These are phyloP conservation scores for Ophiocordyceps camponoti-leonardi DNA, from an alignment of 2,329 filamentous ascomycete genomes.

Conservation along the genomic window DNA sequence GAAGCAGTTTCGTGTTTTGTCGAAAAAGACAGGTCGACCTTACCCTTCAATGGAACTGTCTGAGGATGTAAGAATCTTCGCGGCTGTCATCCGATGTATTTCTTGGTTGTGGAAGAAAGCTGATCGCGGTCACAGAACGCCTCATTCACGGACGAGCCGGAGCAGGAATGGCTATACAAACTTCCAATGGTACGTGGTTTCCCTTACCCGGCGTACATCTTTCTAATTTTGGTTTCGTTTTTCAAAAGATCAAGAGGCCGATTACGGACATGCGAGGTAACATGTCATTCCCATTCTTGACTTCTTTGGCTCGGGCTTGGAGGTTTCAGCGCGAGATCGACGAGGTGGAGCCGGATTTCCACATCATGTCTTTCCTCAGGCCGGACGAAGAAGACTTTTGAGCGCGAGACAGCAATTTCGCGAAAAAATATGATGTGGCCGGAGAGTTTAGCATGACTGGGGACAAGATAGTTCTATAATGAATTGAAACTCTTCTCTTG, in stretches of 20 bases:
- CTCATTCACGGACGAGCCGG: background rate
- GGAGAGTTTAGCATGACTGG: no score
- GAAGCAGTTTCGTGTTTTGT: background rate
- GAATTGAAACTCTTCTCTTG: no score
- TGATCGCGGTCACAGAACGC: background rate
- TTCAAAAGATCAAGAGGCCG: conserved; percentile 1
- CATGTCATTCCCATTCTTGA: conserved; percentile 1
- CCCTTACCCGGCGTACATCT: no score
- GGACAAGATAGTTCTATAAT: no score
- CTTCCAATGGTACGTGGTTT: conserved; percentile 1
- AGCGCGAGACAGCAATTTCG: no score
- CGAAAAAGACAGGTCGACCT: background rate
- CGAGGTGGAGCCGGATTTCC: conserved; percentile 1
- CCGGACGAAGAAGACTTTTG: background rate
- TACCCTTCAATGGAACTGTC: background rate
- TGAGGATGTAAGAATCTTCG: conserved; percentile 1
- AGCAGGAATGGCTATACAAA: conserved; percentile 1
- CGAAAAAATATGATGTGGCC: no score
- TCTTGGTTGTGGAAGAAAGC: background rate
- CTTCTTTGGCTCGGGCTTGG: background rate
- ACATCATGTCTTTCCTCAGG: background rate
- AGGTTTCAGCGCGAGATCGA: conserved; percentile 1
- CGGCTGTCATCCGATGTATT: no score
- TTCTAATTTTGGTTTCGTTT: background rate
- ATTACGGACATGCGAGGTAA: background rate